Conservation (phyloP, 805 yeast genomes). For the Metschnikowia anglica region DNA sequence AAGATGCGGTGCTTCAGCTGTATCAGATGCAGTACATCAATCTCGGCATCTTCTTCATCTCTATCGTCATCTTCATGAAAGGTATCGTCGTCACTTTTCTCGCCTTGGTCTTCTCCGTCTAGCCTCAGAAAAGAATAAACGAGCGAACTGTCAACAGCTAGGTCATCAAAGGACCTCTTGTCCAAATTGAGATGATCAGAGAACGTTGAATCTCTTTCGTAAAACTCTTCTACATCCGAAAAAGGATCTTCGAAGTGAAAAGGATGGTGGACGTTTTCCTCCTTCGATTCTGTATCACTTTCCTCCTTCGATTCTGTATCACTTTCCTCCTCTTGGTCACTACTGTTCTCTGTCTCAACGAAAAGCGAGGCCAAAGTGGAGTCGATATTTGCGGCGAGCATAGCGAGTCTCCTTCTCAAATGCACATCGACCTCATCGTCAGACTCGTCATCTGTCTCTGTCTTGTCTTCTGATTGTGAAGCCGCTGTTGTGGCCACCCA, state of each 20-base stretch:
- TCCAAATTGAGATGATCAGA: background rate
- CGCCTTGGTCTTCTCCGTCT: constrained; percentile 5
- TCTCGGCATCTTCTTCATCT: background rate
- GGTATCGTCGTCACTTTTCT: background rate
- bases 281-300: too few relatives aligned
- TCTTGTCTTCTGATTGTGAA: background rate
- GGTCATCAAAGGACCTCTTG: constrained; percentile 2
- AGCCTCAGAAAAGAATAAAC: constrained; percentile 15
- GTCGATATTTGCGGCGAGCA: constrained; percentile 6
- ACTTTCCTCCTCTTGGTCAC: background rate
- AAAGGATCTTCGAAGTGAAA: background rate
- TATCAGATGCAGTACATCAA: background rate
- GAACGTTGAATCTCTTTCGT: background rate
- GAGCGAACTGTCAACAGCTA: constrained; percentile 22
- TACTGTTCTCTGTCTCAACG: background rate
- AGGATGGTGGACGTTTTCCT: background rate
- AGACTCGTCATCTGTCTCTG: background rate
- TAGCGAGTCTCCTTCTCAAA: constrained; percentile 5
- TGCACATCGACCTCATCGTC: background rate
- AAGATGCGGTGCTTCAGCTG: constrained; percentile 9
- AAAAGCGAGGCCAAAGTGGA: background rate
- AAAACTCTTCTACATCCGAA: background rate
- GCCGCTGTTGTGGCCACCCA: constrained; percentile 6
- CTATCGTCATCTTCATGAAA: background rate
- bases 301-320: background rate